Base-by-base conservation (phyloP, 352 stramenopile genomes). In the Thraustotheca clavata region DNA sequence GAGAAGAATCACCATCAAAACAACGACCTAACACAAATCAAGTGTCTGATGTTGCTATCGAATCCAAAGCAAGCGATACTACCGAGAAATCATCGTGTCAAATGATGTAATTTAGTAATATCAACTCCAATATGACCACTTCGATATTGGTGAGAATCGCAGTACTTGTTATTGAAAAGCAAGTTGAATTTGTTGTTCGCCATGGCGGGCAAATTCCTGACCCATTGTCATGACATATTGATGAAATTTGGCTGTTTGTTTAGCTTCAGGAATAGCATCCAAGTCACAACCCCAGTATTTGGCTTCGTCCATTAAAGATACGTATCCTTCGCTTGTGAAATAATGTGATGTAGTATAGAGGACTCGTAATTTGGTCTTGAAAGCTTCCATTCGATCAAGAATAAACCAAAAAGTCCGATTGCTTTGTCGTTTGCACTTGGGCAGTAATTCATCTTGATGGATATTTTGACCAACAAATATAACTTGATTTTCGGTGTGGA, bases 231-330 rank as follows among this genome's bases (percentile, higher is more conserved):
- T 24, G 11, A 31, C 43, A 52, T 52, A 7, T 2, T 18, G 43
- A 24, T 52, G n/a, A 9, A 52, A 52, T 2, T 18, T 31, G 9
- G n/a, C 43, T 52, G 43, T 31, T 18, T 52, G 31, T 31, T 52
- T 52, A 31, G 43, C 7, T 9, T 52, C 43, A 1, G 2, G 43
- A 9, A 31, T 52, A 9, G 11, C n/a, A 9, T 24, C 12, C 40
- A 65, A 46, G 57, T 65, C 39, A 33, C 57, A 65, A n/a, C 57
- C 57, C 57, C 57, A 65, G 40, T 65, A 65, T 18, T 20, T 18
- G 11, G 57, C 57, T 54, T 65, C 57, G 16, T 65, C 39, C 32
- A 57, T 46, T 3, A 65, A 32, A n/a, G 57, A 52, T n/a, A 65
- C 57, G 26, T 65, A 54, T 9, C 57, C 57, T 14, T 54, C 4